Conservation (phyloP, 2,329 filamentous ascomycete species). For the Fusarium tanahbumbuense region DNA sequence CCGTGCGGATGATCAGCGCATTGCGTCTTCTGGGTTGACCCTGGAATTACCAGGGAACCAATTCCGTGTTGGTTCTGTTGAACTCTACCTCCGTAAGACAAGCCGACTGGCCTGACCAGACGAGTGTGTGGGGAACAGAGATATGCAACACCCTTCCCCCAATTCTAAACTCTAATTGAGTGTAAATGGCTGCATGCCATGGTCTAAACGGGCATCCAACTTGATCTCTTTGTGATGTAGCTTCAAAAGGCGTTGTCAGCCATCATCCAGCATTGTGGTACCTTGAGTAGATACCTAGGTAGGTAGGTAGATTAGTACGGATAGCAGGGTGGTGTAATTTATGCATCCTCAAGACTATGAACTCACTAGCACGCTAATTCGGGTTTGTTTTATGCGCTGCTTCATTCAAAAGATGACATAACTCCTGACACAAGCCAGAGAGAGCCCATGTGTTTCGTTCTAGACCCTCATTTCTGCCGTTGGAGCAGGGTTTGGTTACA, state of each 20-base stretch:
- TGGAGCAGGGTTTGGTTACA: background rate
- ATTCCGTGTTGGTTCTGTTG: constrained; percentile 28
- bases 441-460: background rate
- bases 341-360: background rate
- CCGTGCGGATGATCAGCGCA: constrained; percentile 29
- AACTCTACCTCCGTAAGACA: constrained; percentile 30
- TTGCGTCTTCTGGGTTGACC: constrained; percentile 28
- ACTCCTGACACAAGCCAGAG: background rate
- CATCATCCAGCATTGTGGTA: constrained; percentile 25
- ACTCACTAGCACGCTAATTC: background rate
- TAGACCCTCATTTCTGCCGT: background rate
- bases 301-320: no score
- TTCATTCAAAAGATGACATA: background rate
- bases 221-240: constrained; percentile 24
- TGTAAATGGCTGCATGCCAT: background rate
- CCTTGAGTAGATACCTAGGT: background rate
- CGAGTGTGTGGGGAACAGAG: constrained; percentile 23
- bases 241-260: constrained; percentile 3
- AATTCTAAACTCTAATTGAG: constrained; percentile 39
- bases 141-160: constrained; percentile 32
- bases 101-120: constrained; percentile 23
- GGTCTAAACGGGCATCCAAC: constrained; percentile 14
- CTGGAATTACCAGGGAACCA: constrained; percentile 30
- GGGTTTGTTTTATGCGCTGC: background rate
- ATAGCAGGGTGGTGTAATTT: background rate